Conservation (phyloP, 306 rosid species). For the Vachellia collinsii region DNA sequence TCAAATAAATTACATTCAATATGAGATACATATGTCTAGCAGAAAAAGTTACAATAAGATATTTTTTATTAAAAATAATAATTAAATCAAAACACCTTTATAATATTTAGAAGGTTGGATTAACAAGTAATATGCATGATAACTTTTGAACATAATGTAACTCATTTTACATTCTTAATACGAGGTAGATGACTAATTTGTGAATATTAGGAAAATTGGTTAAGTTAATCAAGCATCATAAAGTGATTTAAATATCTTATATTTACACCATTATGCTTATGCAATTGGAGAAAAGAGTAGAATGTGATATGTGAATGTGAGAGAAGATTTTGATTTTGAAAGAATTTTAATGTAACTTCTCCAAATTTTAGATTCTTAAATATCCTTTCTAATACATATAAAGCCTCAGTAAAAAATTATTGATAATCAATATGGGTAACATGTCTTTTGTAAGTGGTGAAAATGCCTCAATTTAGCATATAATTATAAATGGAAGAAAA, state of each 20-base stretch:
- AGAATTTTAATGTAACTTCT: not conserved
- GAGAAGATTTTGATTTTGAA: not conserved
- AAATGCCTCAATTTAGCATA: too few relatives aligned
- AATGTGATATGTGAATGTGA: not conserved
- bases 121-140: not conserved
- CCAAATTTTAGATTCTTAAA: not conserved
- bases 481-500: too few relatives aligned
- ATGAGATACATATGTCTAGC: too few relatives aligned
- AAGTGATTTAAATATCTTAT: not conserved
- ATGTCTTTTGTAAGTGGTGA: too few relatives aligned
- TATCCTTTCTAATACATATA: not conserved
- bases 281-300: not conserved
- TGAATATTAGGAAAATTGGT: too few relatives aligned
- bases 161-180: not conserved
- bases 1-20: too few relatives aligned
- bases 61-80: not conserved
- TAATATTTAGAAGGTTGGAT: not conserved
- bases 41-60: too few relatives aligned
- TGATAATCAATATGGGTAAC: not conserved
- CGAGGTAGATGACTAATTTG: too few relatives aligned
- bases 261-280: not conserved
- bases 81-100: not conserved
- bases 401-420: not conserved
- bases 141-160: not conserved
- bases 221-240: too few relatives aligned